Conservation (phyloP, 2,329 filamentous ascomycete species). For the Neofusicoccum umdonicola region DNA sequence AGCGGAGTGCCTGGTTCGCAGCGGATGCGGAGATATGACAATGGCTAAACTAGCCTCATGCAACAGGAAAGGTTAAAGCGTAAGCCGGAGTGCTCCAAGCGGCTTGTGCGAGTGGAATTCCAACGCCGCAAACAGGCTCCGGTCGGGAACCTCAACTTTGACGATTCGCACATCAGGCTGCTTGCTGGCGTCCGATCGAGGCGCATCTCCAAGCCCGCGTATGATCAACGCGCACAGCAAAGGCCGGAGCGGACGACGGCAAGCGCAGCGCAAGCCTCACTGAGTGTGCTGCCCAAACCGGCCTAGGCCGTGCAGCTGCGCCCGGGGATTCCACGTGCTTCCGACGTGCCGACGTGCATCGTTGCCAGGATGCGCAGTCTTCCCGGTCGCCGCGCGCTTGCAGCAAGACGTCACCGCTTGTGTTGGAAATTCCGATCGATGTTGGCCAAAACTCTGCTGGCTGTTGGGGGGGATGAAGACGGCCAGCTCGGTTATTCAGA, state of each 20-base stretch:
- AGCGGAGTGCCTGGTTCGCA: too few relatives aligned
- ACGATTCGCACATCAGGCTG: too few relatives aligned
- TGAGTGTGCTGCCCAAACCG: neutral
- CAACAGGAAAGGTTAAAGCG: too few relatives aligned
- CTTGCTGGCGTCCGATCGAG: too few relatives aligned
- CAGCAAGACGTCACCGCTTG: neutral
- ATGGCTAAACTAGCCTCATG: too few relatives aligned
- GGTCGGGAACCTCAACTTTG: too few relatives aligned
- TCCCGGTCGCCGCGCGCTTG: neutral
- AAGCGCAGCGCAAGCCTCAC: neutral
- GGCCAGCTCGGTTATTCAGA: neutral
- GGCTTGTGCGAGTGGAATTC: too few relatives aligned
- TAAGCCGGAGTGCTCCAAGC: too few relatives aligned
- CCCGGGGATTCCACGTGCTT: neutral
- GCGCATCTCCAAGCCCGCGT: too few relatives aligned
- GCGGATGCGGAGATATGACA: too few relatives aligned
- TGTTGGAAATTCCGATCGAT: neutral
- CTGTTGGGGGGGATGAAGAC: neutral
- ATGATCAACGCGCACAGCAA: neutral
- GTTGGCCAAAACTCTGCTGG: neutral
- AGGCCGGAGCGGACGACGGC: neutral
- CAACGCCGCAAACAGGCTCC: too few relatives aligned
- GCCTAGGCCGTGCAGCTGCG: neutral
- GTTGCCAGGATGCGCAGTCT: neutral
- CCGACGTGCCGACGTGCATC: neutral